phyloP scores from a whole-genome alignment of 345 rosid species.

The Populus tremula region DNA sequence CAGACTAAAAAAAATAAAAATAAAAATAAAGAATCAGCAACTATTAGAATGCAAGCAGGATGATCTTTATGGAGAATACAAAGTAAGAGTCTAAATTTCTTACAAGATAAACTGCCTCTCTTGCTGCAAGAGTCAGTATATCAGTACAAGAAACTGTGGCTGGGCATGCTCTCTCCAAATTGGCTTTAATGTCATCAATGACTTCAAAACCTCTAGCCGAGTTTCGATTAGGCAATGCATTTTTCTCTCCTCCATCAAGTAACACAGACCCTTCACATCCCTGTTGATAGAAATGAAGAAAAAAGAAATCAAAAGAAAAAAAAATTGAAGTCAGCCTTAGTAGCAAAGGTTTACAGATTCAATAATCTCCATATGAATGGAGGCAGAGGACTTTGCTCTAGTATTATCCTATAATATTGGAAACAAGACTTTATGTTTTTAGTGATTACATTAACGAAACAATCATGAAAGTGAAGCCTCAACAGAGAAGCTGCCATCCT shows the following conservation, averaged over 20 bases:
- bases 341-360: neutral
- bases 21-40: neutral
- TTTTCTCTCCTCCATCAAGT: slow-evolving; percentile 63
- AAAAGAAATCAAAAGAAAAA: neutral
- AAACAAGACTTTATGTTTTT: neutral
- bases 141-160: slow-evolving; percentile 60
- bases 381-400: too few species aligned
- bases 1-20: slow-evolving; percentile 29
- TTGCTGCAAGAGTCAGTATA: slow-evolving; percentile 54
- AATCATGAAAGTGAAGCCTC: slow-evolving; percentile 71
- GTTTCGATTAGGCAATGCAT: slow-evolving; percentile 42
- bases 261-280: slow-evolving; percentile 68
- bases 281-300: slow-evolving; percentile 20
- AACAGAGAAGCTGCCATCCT: slow-evolving; percentile 68
- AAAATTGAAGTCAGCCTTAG: neutral
- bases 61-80: neutral
- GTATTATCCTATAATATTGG: too few species aligned
- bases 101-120: slow-evolving; percentile 55
- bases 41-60: neutral
- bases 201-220: slow-evolving; percentile 64
- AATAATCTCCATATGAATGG: too few species aligned
- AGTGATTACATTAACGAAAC: slow-evolving; percentile 53
- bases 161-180: slow-evolving; percentile 60
- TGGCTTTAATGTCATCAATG: slow-evolving; percentile 55
- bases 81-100: neutral